These are phyloP conservation scores for Aureobasidium pullulans DNA, from an alignment of 2,329 filamentous ascomycete genomes.

Conservation along the genomic window DNA sequence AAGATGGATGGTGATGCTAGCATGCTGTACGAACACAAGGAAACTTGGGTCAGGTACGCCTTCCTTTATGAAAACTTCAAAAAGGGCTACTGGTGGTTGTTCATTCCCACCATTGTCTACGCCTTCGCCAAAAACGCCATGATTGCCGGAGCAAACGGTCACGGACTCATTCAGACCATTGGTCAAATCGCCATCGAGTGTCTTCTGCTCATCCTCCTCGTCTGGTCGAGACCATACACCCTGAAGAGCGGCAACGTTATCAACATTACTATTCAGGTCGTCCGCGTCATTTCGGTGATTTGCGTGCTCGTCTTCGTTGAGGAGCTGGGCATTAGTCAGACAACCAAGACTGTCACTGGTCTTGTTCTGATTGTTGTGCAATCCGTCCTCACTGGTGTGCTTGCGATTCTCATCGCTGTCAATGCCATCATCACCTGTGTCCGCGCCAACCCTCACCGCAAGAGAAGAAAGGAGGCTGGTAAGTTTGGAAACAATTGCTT, in stretches of 20 bases:
- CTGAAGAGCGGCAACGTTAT: slow-evolving; percentile 83
- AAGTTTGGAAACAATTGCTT: slow-evolving; percentile 35
- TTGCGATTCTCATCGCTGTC: slow-evolving; percentile 81
- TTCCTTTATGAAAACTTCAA: slow-evolving; percentile 96
- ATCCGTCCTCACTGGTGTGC: slow-evolving; percentile 68
- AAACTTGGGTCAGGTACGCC: slow-evolving; percentile 90
- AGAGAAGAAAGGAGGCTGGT: slow-evolving; percentile 83
- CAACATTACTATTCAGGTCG: slow-evolving; percentile 84
- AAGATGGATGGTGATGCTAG: slow-evolving; percentile 64
- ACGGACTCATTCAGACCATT: slow-evolving; percentile 73
- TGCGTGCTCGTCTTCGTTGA: slow-evolving; percentile 93
- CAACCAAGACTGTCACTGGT: slow-evolving; percentile 88
- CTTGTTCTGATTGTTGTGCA: slow-evolving; percentile 92
- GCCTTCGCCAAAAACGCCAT: slow-evolving; percentile 83
- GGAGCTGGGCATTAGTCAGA: slow-evolving; percentile 80
- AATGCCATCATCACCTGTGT: slow-evolving; percentile 79
- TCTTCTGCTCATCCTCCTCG: slow-evolving; percentile 67
- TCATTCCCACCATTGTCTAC: slow-evolving; percentile 82
- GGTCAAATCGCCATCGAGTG: slow-evolving; percentile 76
- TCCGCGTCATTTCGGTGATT: slow-evolving; percentile 78
- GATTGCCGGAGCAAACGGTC: slow-evolving; percentile 76
- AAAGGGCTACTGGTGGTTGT: slow-evolving; percentile 94
- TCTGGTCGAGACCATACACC: slow-evolving; percentile 82
- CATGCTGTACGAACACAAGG: slow-evolving; percentile 78
- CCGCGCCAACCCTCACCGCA: slow-evolving; percentile 84